Evolutionary conservation across 1,284 basidiomycete species (phyloP), one percentile per base, ranked within the genome.

Genomic region (Ustilago xerochloae): DNA sequence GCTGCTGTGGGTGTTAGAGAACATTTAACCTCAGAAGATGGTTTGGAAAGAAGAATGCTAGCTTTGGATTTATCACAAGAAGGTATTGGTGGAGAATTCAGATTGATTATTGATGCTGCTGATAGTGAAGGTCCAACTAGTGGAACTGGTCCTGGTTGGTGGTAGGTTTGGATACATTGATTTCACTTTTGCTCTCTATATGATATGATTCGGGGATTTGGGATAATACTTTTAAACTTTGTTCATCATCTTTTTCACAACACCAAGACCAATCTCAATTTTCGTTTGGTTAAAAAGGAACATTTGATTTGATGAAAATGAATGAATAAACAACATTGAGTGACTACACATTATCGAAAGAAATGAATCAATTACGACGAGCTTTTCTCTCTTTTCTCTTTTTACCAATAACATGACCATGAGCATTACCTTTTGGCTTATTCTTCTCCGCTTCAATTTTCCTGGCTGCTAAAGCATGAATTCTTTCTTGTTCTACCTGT

Each of bases 341-440:
- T 35, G 22, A 50, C 20, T 2, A 50, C 22, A 10, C 3, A n/a
- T 24, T 10, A 30, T 30, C 12, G 9, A 50, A 35, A 24, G 45
- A 22, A 6, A 33, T 13, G 20, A 2, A 9, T 50, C 38, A 64
- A 60, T 49, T 45, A 47, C 65, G 61, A 35, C 62, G 54, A 26
- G 71, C 71, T 45, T 70, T 75, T 8, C 78, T 63, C 51, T 77
- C 69, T 47, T 79, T 79, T 13, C 81, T 75, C 70, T 81, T 81
- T 28, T 76, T 78, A 15, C 81, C 81, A 45, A 83, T 81, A n/a
- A 83, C 58, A 38, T 72, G 64, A 10, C 81, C 81, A 24, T 81
- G 58, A 28, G 65, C 62, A 24, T 48, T 50, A 18, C 65, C 64
- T 26, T 65, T 65, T 10, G 64, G 49, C 53, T 75, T 65, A 36